Evolutionary conservation across 2,329 filamentous ascomycete genomes (phyloP), one percentile per base, ranked within the genome.

Genomic region (Ascochyta rabiei): DNA sequence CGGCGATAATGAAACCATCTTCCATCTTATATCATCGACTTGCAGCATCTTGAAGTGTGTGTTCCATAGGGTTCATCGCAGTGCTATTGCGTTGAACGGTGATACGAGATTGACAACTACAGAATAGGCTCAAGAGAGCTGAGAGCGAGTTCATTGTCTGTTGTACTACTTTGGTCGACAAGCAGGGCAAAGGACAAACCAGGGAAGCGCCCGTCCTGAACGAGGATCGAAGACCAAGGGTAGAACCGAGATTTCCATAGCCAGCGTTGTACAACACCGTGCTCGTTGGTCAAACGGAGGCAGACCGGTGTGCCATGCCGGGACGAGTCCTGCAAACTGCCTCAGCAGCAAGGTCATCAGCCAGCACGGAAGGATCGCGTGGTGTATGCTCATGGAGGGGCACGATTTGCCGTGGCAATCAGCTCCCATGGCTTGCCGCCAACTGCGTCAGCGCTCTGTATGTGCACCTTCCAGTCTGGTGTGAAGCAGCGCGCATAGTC

Each of bases 351-450:
- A 23, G 21, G 21, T 23, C 21, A 6, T 23, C 21, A 4, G 21
- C 6, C 21, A 23, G 10, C 7, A 7, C 13, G 10, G 8, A 35
- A 2, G 5, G 16, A 26, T 35, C 2, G 28, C 28, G 12, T 23
- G 18, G 2, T 8, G 4, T 1, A 4, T 9, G 10, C 2, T 44
- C 28, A 53, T 24, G 8, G 6, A 15, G 31, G 12, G 5, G 15
- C 6, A 18, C 15, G 37, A 16, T 18, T 24, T 2, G 66, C 65
- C n/a, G 71, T 53, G 7, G 64, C 70, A 28, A 76, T 56, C 12
- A 71, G 15, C 39, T 76, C 74, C 68, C 72, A 75, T 5, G 67
- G 56, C 23, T 63, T 65, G 9, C 74, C 69, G 6, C 72, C 72
- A 7, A 67, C 47, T n/a, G 66, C 56, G 16, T 69, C 63, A 2